Conservation (phyloP, 1,139 yeast species). For the Nakaseomyces delphensis region DNA sequence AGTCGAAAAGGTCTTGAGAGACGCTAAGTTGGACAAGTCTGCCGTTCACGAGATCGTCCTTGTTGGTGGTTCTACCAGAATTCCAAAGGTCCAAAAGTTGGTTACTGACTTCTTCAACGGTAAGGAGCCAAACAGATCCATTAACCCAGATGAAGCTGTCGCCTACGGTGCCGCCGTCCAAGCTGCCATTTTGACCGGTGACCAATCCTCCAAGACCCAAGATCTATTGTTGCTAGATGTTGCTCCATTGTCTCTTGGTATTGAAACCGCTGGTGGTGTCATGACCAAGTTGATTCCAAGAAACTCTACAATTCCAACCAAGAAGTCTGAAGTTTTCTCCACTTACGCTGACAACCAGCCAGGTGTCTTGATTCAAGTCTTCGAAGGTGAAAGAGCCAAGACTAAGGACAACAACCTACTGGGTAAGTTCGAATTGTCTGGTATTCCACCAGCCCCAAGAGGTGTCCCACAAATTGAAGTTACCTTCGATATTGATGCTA, state of each 20-base stretch:
- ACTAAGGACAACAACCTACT: conserved; percentile 90
- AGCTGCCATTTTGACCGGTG: conserved; percentile 89
- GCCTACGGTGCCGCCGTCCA: conserved; percentile 98
- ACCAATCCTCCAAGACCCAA: conserved; percentile 59
- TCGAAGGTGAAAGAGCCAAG: conserved; percentile 90
- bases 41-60: conserved; percentile 77
- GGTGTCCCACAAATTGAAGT: conserved; percentile 95
- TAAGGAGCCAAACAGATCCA: conserved; percentile 81
- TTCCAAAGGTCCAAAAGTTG: conserved; percentile 85
- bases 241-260: conserved; percentile 83
- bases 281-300: conserved; percentile 87
- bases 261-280: conserved; percentile 93
- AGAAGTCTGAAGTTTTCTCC: conserved; percentile 85
- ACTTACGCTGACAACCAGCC: conserved; percentile 93
- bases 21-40: conserved; percentile 68
- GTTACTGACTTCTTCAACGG: conserved; percentile 84
- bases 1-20: conserved; percentile 79
- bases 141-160: conserved; percentile 94
- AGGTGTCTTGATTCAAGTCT: conserved; percentile 86
- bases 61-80: conserved; percentile 92
- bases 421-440: conserved; percentile 87
- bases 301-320: conserved; percentile 89
- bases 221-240: conserved; percentile 81
- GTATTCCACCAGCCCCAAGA: conserved; percentile 94
- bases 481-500: conserved; percentile 85